Evolutionary conservation across 1,284 basidiomycete genomes (phyloP), one percentile per base, ranked within the genome.

Genomic region (Apiotrichum gamsii): DNA sequence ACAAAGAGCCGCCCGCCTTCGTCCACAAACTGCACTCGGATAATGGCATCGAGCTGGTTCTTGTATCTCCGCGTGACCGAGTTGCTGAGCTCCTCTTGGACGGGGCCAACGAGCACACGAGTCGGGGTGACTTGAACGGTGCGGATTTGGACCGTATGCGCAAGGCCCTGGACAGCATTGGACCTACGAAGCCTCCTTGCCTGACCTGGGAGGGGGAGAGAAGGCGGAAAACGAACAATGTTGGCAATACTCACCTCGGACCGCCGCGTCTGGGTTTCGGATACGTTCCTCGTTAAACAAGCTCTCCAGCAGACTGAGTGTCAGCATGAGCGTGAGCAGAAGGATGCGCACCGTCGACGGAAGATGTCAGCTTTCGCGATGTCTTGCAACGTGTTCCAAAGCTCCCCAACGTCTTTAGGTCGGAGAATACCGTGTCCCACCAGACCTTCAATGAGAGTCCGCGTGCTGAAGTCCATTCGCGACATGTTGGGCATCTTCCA

Each of bases 1-100:
- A 72, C 68, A 43, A 62, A 62, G 2, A 73, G 50, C 19, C 56
- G 52, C 34, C 68, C 68, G 25, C 67, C 63, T 36, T 74, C 70
- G 40, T 74, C 72, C 0, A 59, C 57, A 46, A 74, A 72, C 43
- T 65, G 61, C 0, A 72, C 71, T 5, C 72, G 61, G 20, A 72
- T 58, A 36, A 74, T 67, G 24, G 59, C 66, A 39, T 72, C 65
- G 1, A 69, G 48, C 13, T 57, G 43, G 34, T 70, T 53, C 0
- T 44, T 37, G 43, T 72, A 71, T 16, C 49, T 40, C 10, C 70
- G 57, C 0, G 69, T 66, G 11, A 74, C 70, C 23, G 60, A 64
- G 53, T 74, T 74, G 1, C 67, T 70, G 0, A 67, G 62, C 51
- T 73, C 70, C 33, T 62, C 62, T 32, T 66, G 62, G 0, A 65